A percentile compares a stretch with the other conserved stretches of the same genome.
phyloP scores from a whole-genome alignment of 768 basidiomycete genomes.

The Tylopilus vinaceipallidus region DNA sequence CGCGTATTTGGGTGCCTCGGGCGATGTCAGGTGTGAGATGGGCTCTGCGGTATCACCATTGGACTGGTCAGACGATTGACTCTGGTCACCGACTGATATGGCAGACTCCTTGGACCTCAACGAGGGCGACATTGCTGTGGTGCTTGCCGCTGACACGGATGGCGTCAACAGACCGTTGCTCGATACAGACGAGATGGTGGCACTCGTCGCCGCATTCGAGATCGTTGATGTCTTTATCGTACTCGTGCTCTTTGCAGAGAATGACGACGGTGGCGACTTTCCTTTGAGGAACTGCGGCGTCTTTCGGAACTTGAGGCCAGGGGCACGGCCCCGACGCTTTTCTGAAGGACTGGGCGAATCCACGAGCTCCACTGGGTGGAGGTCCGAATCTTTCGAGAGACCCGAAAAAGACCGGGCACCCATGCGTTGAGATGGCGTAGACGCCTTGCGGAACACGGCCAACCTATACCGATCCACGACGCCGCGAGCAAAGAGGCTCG shows the following conservation, averaged over 20 bases:
- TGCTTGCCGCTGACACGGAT: conserved; percentile 54
- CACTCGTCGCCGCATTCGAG: conserved; percentile 42
- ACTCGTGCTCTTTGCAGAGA: conserved; percentile 31
- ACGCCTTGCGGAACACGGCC: conserved; percentile 82
- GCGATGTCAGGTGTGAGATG: conserved; percentile 24
- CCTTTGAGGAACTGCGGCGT: conserved; percentile 72
- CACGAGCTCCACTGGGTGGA: conserved; percentile 35
- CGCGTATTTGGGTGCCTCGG: conserved; percentile 31
- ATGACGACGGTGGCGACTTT: conserved; percentile 55
- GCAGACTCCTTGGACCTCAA: conserved; percentile 81
- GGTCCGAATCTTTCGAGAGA: conserved; percentile 53
- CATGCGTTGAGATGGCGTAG: conserved; percentile 54
- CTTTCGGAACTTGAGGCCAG: conserved; percentile 70
- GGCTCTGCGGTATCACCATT: conserved; percentile 45
- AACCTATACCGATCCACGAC: conserved; percentile 86
- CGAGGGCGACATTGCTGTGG: conserved; percentile 54
- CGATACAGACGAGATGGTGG: conserved; percentile 37
- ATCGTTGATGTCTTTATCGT: conserved; percentile 38
- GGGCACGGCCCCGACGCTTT: conserved; percentile 65
- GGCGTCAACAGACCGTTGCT: conserved; percentile 58
- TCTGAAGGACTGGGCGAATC: conserved; percentile 48
- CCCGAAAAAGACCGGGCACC: conserved; percentile 54
- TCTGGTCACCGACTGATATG: conserved; percentile 66
- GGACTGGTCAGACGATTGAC: conserved; percentile 71
- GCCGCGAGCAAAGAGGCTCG: conserved; percentile 86